Evolutionary conservation across 225 moss, liverwort and hornwort genomes (phyloP).

Genomic region (Sphagnum tenellum): DNA sequence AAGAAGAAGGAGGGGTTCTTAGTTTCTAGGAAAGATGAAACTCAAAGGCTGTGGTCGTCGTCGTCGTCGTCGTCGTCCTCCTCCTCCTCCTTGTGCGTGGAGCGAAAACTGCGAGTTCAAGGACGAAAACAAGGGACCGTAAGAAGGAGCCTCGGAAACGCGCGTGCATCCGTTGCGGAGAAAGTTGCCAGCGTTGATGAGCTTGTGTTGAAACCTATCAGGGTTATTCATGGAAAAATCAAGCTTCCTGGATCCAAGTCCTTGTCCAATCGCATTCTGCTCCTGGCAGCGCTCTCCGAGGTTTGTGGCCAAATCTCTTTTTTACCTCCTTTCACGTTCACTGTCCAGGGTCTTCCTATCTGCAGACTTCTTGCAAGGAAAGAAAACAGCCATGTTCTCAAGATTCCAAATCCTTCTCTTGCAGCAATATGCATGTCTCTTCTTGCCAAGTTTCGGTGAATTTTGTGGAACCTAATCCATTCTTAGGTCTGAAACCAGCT

Average conservation of each 20-base stretch:
- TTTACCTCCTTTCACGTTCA: neutral
- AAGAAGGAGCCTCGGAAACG: neutral
- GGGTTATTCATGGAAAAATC: conserved; percentile 58
- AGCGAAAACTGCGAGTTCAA: conserved; percentile 4
- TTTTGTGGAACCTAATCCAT: too few relatives aligned
- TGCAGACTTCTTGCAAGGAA: too few relatives aligned
- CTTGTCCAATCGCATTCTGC: conserved; percentile 77
- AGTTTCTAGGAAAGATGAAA: conserved; percentile 8
- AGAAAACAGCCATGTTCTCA: too few relatives aligned
- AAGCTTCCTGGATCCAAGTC: conserved; percentile 98
- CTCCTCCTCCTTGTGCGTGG: conserved; percentile 2
- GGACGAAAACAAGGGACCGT: conserved; percentile 1
- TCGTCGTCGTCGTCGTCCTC: too few relatives aligned
- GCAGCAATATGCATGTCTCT: too few relatives aligned
- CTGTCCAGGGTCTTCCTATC: too few relatives aligned
- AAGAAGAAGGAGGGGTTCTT: neutral
- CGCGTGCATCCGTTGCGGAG: conserved; percentile 32
- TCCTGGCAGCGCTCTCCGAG: conserved; percentile 83
- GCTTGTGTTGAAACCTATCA: conserved; percentile 59
- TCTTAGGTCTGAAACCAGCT: too few relatives aligned
- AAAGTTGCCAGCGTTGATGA: conserved; percentile 50
- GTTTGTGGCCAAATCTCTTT: conserved; percentile 13
- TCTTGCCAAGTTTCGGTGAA: too few relatives aligned
- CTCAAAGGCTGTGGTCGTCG: neutral
- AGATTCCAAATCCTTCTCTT: too few relatives aligned